Conservation (phyloP, 257 asterid genomes). For the Thymus mandschuricus region DNA sequence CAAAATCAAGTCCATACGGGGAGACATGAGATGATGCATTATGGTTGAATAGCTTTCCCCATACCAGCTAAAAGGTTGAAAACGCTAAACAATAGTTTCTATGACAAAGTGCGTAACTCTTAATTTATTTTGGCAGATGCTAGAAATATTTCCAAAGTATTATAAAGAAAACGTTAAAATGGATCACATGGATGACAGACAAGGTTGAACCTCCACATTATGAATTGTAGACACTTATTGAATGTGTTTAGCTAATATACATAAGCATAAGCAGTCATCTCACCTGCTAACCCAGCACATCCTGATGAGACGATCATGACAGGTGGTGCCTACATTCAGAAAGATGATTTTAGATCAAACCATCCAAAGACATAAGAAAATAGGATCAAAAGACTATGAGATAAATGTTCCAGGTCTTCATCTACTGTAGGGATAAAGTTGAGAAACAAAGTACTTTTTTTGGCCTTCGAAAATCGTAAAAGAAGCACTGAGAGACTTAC, state of each 20-base stretch:
- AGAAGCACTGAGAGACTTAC: conserved; percentile 49
- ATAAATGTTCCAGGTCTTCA: conserved; percentile 8
- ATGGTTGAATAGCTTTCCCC: neutral
- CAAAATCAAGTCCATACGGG: conserved; percentile 26
- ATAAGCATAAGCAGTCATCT: conserved; percentile 29
- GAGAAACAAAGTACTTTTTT: neutral
- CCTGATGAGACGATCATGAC: conserved; percentile 84
- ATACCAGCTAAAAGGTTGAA: conserved; percentile 18
- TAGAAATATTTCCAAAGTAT: neutral
- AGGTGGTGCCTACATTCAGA: conserved; percentile 77
- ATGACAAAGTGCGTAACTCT: neutral
- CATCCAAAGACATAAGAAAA: conserved; percentile 16
- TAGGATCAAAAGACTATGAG: conserved; percentile 2
- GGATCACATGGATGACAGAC: conserved; percentile 4
- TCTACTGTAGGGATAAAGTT: neutral
- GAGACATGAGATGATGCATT: conserved; percentile 10
- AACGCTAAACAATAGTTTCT: neutral
- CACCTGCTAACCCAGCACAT: conserved; percentile 92
- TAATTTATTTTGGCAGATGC: neutral
- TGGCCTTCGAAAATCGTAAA: conserved; percentile 15
- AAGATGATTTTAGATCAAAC: conserved; percentile 15
- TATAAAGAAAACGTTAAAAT: neutral
- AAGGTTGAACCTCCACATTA: conserved; percentile 3
- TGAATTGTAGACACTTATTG: neutral
- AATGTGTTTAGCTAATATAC: conserved; percentile 10